Evolutionary conservation across 2,329 filamentous ascomycete genomes (phyloP), one percentile per base, ranked within the genome.

Genomic region (Epicoccum sorghinum): DNA sequence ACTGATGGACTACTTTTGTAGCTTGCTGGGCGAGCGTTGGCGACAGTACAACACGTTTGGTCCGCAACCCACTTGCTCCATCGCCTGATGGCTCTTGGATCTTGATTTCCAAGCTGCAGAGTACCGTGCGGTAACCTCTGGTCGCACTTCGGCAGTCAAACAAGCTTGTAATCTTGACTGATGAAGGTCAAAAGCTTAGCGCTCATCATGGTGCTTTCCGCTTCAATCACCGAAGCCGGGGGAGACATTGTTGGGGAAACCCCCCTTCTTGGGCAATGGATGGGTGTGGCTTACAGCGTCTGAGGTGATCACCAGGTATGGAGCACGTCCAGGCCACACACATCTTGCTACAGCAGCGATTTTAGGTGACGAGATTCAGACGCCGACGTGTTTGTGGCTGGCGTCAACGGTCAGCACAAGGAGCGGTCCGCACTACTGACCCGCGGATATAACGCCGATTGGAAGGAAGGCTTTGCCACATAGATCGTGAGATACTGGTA

Each of bases 341-440:
- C 35, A 30, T 35, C 40, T 36, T 49, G 29, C 40, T 30, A n/a
- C 13, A n/a, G 24, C 22, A n/a, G 4, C 18, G 27, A 29, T 29
- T 29, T 50, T 36, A 49, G 40, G 46, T 41, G 40, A 36, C 39
- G 3, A 1, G 30, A 22, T 7, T 23, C 13, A 13, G 24, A 18
- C 27, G 9, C 24, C 46, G 22, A 55, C 36, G 41, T 45, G 30
- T 46, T 37, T 9, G 41, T 42, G 46, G 51, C 44, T 44, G 33
- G 12, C 39, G 27, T 25, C 29, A 45, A 54, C 51, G 45, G 45
- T 39, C 35, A 22, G 18, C n/a, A 9, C 27, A 14, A 30, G n/a
- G 10, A 44, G 9, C 42, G 29, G 51, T 54, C 35, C 23, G 36
- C 44, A 42, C 42, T 42, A 2, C n/a, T 32, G 14, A 7, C 13